Base-by-base conservation (phyloP, 257 asterid genomes). In the Euphrasia confusa region DNA sequence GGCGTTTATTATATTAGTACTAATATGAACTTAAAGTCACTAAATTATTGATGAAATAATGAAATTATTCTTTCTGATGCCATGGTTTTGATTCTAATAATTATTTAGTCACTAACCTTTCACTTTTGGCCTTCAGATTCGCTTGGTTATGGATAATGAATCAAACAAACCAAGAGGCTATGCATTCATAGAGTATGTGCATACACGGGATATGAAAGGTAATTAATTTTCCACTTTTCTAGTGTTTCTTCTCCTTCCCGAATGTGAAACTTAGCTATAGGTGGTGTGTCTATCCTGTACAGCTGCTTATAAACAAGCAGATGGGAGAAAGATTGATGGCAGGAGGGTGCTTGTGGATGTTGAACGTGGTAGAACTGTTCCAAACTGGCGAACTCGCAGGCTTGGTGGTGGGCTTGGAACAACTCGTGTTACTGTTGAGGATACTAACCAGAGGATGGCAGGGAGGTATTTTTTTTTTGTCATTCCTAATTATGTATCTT, bases 361-460 rank as follows among this genome's bases (percentile, higher is more conserved):
- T 68, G 95, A 87, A 72, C 90, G 95, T 57, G 96, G 96, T 28
- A 85, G 96, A 85, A 88, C 96, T 57, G 96, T 88, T 50, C 91
- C 89, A 30, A 88, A 88, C 74, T 88, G 96, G 96, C 82, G 91
- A 27, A 94, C 96, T 63, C 94, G 96, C 37, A 79, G 91, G 69
- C 91, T 88, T 71, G 96, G 94, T 37, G 96, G 96, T 69, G 96
- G 96, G 50, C 91, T 88, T 55, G 96, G 96, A 79, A 88, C 96
- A 63, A 81, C 86, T 63, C 81, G 96, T 49, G 86, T 83, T 39
- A 91, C 91, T 57, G 80, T 74, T 49, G 96, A 82, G 71, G 96
- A 87, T 37, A 65, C 60, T 68, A 83, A 60, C 70, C 86, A 54
- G 64, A 84, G 71, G 84, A 54, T 48, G 53, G 30, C 74, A 24